Base-by-base conservation (phyloP, 305 asterid genomes). In the Fraxinus sp. region DNA sequence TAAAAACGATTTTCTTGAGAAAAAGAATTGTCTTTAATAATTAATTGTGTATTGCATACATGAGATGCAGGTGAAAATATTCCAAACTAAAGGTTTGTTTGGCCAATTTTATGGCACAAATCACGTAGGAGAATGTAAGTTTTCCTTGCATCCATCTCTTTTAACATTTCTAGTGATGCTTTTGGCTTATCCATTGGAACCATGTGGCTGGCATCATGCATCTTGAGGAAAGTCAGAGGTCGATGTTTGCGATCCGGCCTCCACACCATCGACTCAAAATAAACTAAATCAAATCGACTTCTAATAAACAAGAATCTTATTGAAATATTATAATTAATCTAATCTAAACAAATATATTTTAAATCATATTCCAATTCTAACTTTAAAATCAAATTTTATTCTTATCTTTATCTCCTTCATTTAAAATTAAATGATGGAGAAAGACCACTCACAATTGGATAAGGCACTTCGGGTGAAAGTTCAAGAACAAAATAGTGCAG, bases 121-220 rank as follows among this genome's bases (percentile, higher is more conserved):
- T 52, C 35, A 78, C 73, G 33, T 55, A 55, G 49, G 18, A 55
- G 72, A 33, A 32, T 24, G 73, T 13, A 70, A 85, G 73, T 59
- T 81, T 84, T 33, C 78, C 83, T 33, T 84, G 77, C 83, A 81
- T 86, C 91, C 91, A 88, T 13, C 85, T 82, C 46, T 79, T 80
- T 30, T n/a, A 88, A 66, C 91, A 88, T 88, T 76, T 82, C 85
- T 3, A 88, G 55, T 39, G 89, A 66, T 33, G 87, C 87, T 10
- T 88, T 84, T 26, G 91, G 89, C 57, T 88, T 89, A 82, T 88
- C 89, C 90, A 88, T 86, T 3, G 89, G 90, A 35, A 88, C 89
- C 88, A 88, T 80, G 32, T 88, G 91, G 0, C 91, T 89, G 24
- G 91, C 87, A 78, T 88, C 70, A 55, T 86, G 85, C 22, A 88